Evolutionary conservation across 108 stramenopile species (phyloP).

Genomic region (Skeletonema tropicum): DNA sequence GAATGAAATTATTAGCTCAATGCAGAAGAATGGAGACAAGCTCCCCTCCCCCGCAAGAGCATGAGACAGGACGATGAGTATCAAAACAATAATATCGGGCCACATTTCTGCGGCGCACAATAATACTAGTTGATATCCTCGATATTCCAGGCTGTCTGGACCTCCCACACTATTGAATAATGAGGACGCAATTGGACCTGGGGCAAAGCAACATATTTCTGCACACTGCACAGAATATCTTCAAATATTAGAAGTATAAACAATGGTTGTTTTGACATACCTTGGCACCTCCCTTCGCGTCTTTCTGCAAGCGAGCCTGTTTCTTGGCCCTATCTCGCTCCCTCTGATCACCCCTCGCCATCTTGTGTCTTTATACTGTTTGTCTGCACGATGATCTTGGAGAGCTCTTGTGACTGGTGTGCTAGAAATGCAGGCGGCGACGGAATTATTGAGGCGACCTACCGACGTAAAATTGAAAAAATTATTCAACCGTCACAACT

Average conservation of each 20-base stretch:
- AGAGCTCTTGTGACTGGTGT: not conserved
- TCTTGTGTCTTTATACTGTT: constrained; percentile 27
- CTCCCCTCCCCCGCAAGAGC: not conserved
- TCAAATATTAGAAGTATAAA: not conserved
- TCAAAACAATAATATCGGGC: not conserved
- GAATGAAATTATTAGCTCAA: not conserved
- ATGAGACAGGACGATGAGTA: constrained; percentile 6
- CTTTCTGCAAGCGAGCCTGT: constrained; percentile 56
- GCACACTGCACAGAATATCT: not conserved
- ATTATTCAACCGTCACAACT: no score
- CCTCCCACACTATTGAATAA: constrained; percentile 7
- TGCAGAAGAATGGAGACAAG: not conserved
- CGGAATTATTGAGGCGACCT: no score
- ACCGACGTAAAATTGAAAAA: no score
- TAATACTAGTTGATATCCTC: not conserved
- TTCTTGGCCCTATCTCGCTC: constrained; percentile 82
- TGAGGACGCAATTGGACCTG: constrained; percentile 20
- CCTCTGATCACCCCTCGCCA: constrained; percentile 84
- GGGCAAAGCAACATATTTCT: not conserved
- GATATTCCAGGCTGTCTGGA: constrained; percentile 29
- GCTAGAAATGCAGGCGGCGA: no score
- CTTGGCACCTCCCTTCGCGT: constrained; percentile 50
- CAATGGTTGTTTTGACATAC: constrained; percentile 9
- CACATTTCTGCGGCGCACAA: constrained; percentile 8
- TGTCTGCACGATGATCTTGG: constrained; percentile 2